A percentile compares a stretch with the other conserved stretches of the same genome.
Evolutionary conservation across 306 rosid genomes (phyloP).

Genomic region (Sicyos baderoa): DNA sequence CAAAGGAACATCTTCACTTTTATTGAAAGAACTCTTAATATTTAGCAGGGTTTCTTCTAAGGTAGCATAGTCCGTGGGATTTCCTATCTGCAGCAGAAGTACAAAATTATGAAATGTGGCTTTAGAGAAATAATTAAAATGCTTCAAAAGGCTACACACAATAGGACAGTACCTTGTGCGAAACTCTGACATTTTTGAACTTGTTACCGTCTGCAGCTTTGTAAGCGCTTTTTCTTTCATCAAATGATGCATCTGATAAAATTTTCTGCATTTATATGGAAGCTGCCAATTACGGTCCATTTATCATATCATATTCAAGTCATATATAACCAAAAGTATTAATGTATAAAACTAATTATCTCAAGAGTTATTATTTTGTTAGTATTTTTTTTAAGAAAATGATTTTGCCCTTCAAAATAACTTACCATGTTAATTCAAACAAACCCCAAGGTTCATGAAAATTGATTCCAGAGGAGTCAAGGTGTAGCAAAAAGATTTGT

Average conservation of each 20-base stretch:
- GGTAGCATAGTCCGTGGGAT: conserved; percentile 77
- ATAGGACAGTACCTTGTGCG: conserved; percentile 56
- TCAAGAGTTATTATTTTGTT: background rate
- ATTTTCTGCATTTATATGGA: conserved; percentile 53
- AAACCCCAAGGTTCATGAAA: background rate
- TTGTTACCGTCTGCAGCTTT: conserved; percentile 35
- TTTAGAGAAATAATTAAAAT: conserved; percentile 7
- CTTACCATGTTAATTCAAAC: background rate
- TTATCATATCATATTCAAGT: background rate
- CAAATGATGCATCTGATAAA: conserved; percentile 60
- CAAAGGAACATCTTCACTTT: conserved; percentile 42
- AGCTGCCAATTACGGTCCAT: conserved; percentile 16
- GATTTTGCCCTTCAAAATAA: background rate
- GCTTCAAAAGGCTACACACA: conserved; percentile 14
- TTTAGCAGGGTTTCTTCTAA: conserved; percentile 58
- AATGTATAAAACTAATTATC: conserved; percentile 15
- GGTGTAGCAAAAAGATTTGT: background rate
- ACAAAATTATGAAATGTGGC: conserved; percentile 18
- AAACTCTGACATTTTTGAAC: conserved; percentile 61
- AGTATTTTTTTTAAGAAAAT: no score
- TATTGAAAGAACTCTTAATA: conserved; percentile 49
- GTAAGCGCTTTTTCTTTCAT: conserved; percentile 49
- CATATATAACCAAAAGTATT: background rate
- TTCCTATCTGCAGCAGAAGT: conserved; percentile 52
- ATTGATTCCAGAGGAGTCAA: background rate